Evolutionary conservation across 495 filamentous ascomycete species (phyloP).

Genomic region (Hypoxylon rickii): DNA sequence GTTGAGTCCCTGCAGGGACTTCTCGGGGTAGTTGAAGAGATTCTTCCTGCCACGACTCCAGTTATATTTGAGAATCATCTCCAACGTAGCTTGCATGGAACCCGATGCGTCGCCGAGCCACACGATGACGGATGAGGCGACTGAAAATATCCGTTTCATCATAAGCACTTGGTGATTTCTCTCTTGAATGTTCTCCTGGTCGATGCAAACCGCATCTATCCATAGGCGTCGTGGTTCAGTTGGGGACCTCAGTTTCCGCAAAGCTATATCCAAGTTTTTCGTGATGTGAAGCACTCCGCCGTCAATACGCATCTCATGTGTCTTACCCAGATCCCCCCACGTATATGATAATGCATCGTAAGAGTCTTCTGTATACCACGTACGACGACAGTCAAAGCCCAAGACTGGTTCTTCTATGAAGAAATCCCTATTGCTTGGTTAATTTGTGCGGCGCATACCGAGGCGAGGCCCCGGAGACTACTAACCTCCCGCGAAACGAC

Average conservation of each 20-base stretch:
- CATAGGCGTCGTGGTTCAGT: constrained; percentile 7
- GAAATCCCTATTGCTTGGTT: constrained; percentile 1
- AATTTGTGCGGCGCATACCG: background rate
- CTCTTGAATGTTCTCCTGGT: constrained; percentile 21
- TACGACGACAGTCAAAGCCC: constrained; percentile 5
- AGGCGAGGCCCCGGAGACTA: background rate
- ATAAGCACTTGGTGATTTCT: constrained; percentile 21
- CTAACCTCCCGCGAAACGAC: constrained; percentile 9
- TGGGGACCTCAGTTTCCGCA: constrained; percentile 12
- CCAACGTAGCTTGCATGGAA: background rate
- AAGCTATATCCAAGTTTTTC: constrained; percentile 10
- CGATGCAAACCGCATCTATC: constrained; percentile 26
- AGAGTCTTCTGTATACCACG: background rate
- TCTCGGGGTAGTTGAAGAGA: constrained; percentile 10
- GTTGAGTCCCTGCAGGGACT: constrained; percentile 2
- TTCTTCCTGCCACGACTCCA: constrained; percentile 15
- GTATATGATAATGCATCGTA: constrained; percentile 35
- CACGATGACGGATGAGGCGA: constrained; percentile 9
- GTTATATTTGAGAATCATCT: constrained; percentile 13
- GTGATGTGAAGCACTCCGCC: constrained; percentile 17
- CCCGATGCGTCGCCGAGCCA: constrained; percentile 15
- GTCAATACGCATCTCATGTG: constrained; percentile 24
- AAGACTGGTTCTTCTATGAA: constrained; percentile 9
- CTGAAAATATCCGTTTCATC: constrained; percentile 20
- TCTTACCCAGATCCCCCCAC: constrained; percentile 22